phyloP scores from a whole-genome alignment of 192 early-diverging fungal species.

The Podila epigama region DNA sequence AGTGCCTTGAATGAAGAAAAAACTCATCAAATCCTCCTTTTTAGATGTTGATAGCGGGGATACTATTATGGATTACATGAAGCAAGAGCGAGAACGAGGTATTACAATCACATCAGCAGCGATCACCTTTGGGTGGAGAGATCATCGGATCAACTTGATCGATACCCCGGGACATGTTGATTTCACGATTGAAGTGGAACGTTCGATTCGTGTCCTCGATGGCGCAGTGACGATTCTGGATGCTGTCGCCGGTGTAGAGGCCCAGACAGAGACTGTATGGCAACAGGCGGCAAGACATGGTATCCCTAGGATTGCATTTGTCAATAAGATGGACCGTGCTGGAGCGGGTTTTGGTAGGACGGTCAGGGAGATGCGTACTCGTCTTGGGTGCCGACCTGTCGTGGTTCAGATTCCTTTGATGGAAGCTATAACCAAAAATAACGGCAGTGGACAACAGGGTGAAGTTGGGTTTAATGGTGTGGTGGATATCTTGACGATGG shows the following conservation, averaged over 20 bases:
- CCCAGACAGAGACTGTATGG: conserved; percentile 97
- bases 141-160: conserved; percentile 87
- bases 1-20: neutral
- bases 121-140: conserved; percentile 83
- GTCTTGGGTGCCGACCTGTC: conserved; percentile 68
- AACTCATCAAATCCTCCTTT: neutral
- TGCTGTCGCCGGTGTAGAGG: conserved; percentile 95
- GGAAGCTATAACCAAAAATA: conserved; percentile 5
- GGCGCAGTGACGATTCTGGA: conserved; percentile 94
- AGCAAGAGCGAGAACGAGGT: conserved; percentile 87
- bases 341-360: conserved; percentile 75
- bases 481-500: conserved; percentile 80
- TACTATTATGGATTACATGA: conserved; percentile 94
- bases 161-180: conserved; percentile 97
- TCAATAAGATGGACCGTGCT: conserved; percentile 97
- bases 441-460: conserved; percentile 27
- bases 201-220: conserved; percentile 91
- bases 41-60: conserved; percentile 90
- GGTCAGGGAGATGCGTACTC: conserved; percentile 63
- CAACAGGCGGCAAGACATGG: conserved; percentile 82
- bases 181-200: conserved; percentile 96
- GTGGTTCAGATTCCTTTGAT: conserved; percentile 78
- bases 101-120: conserved; percentile 95
- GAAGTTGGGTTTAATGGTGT: conserved; percentile 67
- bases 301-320: conserved; percentile 84